Conservation (phyloP, 768 basidiomycete species). For the Clathrus columnatus region DNA sequence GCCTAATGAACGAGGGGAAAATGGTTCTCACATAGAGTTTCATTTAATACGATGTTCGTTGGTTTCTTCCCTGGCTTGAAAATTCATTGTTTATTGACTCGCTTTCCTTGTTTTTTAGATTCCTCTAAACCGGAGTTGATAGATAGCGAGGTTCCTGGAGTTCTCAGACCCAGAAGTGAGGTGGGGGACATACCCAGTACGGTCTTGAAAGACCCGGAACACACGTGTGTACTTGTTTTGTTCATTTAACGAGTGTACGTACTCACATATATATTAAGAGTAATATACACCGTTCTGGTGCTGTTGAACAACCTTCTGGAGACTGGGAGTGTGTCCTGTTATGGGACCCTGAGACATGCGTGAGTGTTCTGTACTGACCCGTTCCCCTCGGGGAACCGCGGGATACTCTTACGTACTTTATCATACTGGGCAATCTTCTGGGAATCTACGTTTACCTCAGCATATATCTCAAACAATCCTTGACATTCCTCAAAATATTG, state of each 20-base stretch:
- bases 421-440: no score
- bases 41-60: conserved; percentile 9
- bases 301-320: conserved; percentile 48
- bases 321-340: conserved; percentile 73
- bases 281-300: conserved; percentile 50
- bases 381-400: no score
- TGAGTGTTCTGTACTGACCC: conserved; percentile 28
- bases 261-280: conserved; percentile 41
- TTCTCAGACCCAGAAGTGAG: conserved; percentile 48
- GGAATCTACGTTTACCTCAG: no score
- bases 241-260: no score
- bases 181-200: conserved; percentile 31
- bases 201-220: conserved; percentile 56
- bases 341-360: conserved; percentile 67
- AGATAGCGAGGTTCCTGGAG: conserved; percentile 57
- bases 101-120: conserved; percentile 34
- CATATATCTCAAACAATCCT: no score
- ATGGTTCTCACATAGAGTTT: conserved; percentile 5
- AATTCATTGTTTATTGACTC: not conserved
- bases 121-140: conserved; percentile 70
- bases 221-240: no score
- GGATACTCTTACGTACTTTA: no score
- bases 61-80: no score
- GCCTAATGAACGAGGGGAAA: conserved; percentile 1
- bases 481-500: no score